phyloP scores from a whole-genome alignment of 148 eudicot species.

The Selenicereus undatus region DNA sequence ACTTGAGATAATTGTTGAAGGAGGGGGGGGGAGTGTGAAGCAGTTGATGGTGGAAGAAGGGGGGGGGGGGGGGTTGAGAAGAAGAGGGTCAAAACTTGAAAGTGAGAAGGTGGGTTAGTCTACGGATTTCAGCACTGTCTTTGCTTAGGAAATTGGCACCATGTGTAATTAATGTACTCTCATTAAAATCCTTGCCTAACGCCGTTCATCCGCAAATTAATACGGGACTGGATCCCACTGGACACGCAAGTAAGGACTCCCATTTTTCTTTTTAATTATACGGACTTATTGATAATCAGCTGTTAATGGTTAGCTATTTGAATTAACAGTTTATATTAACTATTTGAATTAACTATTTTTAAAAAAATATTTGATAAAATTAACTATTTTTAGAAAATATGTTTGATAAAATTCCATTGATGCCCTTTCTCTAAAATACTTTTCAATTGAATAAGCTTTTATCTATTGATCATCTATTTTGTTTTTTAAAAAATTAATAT shows the following conservation, averaged over 20 bases:
- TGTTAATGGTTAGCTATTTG: too few species aligned
- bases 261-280: not conserved
- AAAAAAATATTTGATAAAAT: too few species aligned
- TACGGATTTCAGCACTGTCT: too few species aligned
- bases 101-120: too few species aligned
- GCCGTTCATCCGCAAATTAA: not conserved
- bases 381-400: too few species aligned
- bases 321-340: too few species aligned
- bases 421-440: too few species aligned
- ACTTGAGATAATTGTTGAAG: not conserved
- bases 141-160: not conserved
- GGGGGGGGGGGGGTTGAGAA: not conserved
- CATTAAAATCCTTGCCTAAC: slow-evolving; percentile 1
- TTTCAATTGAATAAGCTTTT: too few species aligned
- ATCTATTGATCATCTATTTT: too few species aligned
- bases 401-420: too few species aligned
- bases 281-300: not conserved
- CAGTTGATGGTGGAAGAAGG: not conserved
- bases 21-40: not conserved
- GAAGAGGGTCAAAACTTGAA: not conserved
- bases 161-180: not conserved
- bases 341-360: too few species aligned
- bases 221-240: not conserved
- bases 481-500: too few species aligned
- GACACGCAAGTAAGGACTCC: not conserved